These are phyloP conservation scores for Withania somnifera DNA, from an alignment of 305 asterid species.

Conservation along the genomic window DNA sequence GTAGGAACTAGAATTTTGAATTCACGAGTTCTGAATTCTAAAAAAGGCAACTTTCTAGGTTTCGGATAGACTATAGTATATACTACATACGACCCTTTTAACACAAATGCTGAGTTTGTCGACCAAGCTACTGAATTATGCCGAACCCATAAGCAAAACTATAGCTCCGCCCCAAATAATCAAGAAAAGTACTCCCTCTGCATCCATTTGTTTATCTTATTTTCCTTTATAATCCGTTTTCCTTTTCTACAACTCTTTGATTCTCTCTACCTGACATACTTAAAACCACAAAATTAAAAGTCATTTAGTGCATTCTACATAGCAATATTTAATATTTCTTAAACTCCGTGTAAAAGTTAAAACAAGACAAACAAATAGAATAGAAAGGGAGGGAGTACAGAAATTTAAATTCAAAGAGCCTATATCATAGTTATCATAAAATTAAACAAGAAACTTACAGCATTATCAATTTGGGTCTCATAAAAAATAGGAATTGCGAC, in stretches of 20 bases:
- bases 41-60: background rate
- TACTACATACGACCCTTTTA: background rate
- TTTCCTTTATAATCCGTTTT: too few relatives aligned
- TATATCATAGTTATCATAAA: background rate
- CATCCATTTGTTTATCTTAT: too few relatives aligned
- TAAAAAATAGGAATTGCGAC: slow-evolving; percentile 88
- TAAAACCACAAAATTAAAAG: too few relatives aligned
- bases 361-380: too few relatives aligned
- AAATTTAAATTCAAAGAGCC: background rate
- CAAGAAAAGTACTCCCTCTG: background rate
- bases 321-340: too few relatives aligned
- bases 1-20: background rate
- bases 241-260: too few relatives aligned
- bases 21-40: background rate
- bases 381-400: too few relatives aligned
- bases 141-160: background rate
- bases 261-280: too few relatives aligned
- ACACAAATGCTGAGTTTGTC: background rate
- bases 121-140: background rate
- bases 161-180: background rate
- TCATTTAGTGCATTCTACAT: too few relatives aligned
- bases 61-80: background rate
- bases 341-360: too few relatives aligned
- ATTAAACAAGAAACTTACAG: slow-evolving; percentile 30
- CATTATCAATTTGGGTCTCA: slow-evolving; percentile 72